Evolutionary conservation across 305 asterid genomes (phyloP), one percentile per base, ranked within the genome.

Genomic region (Fraxinus nigra): DNA sequence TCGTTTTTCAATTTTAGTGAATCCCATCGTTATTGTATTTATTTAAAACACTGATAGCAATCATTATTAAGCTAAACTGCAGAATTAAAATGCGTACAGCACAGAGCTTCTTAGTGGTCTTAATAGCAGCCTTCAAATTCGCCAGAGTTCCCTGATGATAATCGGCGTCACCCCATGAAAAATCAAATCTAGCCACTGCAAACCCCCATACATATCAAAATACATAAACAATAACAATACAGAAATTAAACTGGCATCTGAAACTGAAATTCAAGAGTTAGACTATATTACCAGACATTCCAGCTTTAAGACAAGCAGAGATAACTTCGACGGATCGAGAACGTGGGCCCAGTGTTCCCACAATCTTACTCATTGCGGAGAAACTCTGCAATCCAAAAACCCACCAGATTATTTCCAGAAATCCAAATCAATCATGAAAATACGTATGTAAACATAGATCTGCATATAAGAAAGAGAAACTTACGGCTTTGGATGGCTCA

Each of bases 281-380:
- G 65, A 80, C 56, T 70, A 32, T 24, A 79, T 79, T 90, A 92
- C 99, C 98, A 1, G 98, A 89, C 98, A 96, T 91, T 79, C 98
- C 98, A 89, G 97, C 92, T 77, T 93, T 86, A 24, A 97, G 96
- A 88, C 98, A 92, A 48, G 89, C 82, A 16, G 97, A 88, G 78
- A 96, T 87, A 81, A 85, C 92, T 30, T 96, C 97, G 59, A 91
- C 93, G 30, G 98, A 91, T 87, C 97, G 92, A 61, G 98, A 96
- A 80, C 94, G 91, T 9, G 98, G 95, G 4, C 99, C 99, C 83
- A 94, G 89, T 9, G 99, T 96, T 80, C 99, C 99, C 73, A 96
- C 98, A 85, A 96, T 96, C 95, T 92, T 96, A 38, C 97, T 89
- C 99, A 94, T 88, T 8, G 99, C 98, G 24, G 98, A 93, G 84